Evolutionary conservation across 164 flowering plant genomes (phyloP).

Genomic region (Nymphaea thermarum): DNA sequence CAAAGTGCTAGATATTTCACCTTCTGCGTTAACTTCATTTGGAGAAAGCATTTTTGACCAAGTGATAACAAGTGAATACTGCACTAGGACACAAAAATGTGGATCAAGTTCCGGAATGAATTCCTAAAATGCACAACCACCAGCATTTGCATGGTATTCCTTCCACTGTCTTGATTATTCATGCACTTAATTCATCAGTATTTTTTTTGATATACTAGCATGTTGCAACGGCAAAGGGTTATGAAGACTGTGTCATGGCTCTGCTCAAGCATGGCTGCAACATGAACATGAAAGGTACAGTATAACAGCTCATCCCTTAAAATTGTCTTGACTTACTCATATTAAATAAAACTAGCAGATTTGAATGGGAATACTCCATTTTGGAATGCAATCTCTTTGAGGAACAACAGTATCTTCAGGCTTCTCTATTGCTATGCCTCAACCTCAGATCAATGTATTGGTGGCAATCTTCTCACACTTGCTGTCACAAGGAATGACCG

Average conservation of each 20-base stretch:
- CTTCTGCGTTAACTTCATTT: no score
- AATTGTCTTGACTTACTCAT: neutral
- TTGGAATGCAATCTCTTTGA: constrained; percentile 67
- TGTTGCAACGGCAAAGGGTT: constrained; percentile 73
- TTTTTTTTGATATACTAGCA: constrained; percentile 31
- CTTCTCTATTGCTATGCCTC: constrained; percentile 49
- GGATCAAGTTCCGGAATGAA: neutral
- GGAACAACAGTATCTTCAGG: constrained; percentile 53
- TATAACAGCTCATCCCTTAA: neutral
- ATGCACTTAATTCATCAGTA: neutral
- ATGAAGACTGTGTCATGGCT: constrained; percentile 67
- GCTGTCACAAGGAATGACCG: constrained; percentile 61
- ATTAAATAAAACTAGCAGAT: constrained; percentile 26
- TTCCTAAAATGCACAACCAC: neutral
- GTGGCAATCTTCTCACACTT: constrained; percentile 68
- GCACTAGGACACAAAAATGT: neutral
- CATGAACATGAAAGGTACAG: constrained; percentile 46
- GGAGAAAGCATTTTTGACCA: neutral
- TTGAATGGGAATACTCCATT: constrained; percentile 60
- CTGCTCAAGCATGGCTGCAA: constrained; percentile 63
- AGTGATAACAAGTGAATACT: neutral
- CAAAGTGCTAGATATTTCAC: no score
- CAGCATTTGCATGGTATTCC: neutral
- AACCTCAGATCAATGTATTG: constrained; percentile 37
- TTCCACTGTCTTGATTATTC: neutral